Conservation (phyloP, 1,284 basidiomycete species). For the Austroboletus olivaceoglutinosus region DNA sequence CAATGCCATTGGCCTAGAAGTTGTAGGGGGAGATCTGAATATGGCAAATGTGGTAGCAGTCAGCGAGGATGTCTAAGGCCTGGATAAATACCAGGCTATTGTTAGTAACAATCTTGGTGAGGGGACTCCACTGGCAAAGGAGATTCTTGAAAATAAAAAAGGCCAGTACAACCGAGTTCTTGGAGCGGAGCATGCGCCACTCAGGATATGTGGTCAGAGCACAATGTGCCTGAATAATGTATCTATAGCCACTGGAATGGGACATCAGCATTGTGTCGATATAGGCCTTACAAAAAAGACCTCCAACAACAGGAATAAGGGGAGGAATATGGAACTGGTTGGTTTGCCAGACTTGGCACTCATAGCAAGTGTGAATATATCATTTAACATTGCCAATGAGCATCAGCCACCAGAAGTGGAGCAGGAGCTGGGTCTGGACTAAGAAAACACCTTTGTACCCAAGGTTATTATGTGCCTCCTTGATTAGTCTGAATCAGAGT, state of each 20-base stretch:
- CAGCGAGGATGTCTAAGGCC: slow-evolving; percentile 30
- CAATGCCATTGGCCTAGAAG: slow-evolving; percentile 39
- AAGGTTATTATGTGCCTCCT: neutral
- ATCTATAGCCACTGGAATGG: neutral
- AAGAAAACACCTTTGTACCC: no score
- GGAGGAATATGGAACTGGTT: neutral
- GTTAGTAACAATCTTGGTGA: slow-evolving; percentile 10
- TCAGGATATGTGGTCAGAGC: slow-evolving; percentile 13
- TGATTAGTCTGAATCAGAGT: neutral
- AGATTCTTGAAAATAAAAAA: slow-evolving; percentile 8
- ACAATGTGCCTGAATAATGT: neutral
- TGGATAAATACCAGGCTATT: slow-evolving; percentile 26
- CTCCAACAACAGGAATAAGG: neutral
- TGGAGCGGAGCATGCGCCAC: slow-evolving; percentile 9
- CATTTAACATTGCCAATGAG: neutral
- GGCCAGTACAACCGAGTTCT: no score
- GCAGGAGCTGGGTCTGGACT: no score
- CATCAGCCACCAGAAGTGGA: no score
- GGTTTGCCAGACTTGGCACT: neutral
- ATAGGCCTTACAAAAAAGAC: neutral
- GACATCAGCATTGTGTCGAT: neutral
- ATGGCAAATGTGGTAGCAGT: slow-evolving; percentile 37
- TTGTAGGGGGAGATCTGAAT: slow-evolving; percentile 48
- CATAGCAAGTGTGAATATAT: neutral
- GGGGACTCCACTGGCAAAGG: neutral